These are phyloP conservation scores for Neonectria neomacrospora DNA, from an alignment of 2,329 filamentous ascomycete species.

Conservation along the genomic window DNA sequence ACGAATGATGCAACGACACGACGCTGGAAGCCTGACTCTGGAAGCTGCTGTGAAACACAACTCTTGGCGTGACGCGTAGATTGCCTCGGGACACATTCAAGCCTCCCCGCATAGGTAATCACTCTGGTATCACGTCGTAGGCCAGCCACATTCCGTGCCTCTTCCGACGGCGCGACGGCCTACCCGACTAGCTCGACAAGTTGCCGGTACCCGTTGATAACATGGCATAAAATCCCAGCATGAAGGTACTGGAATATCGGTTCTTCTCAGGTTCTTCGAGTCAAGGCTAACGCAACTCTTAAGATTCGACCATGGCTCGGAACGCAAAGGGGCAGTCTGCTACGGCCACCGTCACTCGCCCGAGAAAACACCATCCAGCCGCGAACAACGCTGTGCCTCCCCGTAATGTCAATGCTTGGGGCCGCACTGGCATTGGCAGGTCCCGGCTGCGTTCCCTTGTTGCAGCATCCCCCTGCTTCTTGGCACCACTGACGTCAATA, in stretches of 20 bases:
- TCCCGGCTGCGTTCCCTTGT: constrained; percentile 41
- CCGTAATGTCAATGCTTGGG: constrained; percentile 32
- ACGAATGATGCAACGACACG: background rate
- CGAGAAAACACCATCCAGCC: constrained; percentile 5
- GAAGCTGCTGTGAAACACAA: background rate
- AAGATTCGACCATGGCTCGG: background rate
- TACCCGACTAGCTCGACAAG: background rate
- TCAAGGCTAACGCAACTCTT: background rate
- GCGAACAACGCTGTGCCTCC: background rate
- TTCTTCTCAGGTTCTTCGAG: background rate
- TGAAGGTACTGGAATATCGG: background rate
- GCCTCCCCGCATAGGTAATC: background rate
- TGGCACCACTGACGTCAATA: constrained; percentile 39
- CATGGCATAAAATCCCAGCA: background rate
- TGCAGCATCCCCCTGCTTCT: constrained; percentile 37
- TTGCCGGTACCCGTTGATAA: background rate
- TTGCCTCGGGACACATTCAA: background rate
- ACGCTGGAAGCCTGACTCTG: background rate
- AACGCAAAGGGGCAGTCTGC: background rate
- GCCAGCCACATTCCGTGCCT: background rate
- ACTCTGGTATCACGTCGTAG: background rate
- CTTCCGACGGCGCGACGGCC: background rate
- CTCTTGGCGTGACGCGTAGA: background rate
- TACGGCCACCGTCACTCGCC: constrained; percentile 1
- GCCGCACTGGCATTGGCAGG: constrained; percentile 38